Conservation (phyloP, 179 eudicot species). For the Carnegiea gigantea region DNA sequence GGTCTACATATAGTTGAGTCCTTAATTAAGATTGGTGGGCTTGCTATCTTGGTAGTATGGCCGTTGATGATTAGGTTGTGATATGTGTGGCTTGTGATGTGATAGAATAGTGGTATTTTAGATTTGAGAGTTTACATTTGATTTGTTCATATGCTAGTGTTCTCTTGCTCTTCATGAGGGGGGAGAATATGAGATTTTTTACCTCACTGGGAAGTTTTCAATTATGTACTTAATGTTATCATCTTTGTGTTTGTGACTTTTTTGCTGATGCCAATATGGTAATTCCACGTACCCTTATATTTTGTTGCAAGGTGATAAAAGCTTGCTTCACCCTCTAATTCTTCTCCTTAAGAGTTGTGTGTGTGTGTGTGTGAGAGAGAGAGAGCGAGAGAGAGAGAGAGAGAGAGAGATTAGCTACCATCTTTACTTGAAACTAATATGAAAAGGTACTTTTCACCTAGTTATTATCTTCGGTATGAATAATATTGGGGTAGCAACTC, state of each 20-base stretch:
- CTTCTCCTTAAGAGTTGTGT: no score
- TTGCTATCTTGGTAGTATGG: neutral
- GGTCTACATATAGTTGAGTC: neutral
- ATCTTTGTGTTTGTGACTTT: no score
- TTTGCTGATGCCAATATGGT: no score
- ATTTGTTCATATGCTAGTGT: no score
- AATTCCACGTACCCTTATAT: no score
- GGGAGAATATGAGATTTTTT: neutral
- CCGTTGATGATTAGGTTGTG: neutral
- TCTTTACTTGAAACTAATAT: slow-evolving; percentile 22
- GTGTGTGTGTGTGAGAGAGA: no score
- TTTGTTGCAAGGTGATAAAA: neutral
- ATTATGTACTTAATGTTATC: no score
- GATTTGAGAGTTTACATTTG: neutral
- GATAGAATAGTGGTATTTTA: neutral
- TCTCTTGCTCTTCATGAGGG: neutral
- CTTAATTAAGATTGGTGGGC: neutral
- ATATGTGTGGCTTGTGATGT: neutral
- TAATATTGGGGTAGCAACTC: slow-evolving; percentile 68
- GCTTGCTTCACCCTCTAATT: no score
- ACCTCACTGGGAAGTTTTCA: neutral
- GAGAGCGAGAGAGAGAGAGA: no score
- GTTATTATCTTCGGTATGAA: slow-evolving; percentile 73
- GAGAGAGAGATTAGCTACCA: no score
- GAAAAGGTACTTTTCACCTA: slow-evolving; percentile 28